phyloP scores from a whole-genome alignment of 208 protist genomes.

The Leishmania gerbilli region DNA sequence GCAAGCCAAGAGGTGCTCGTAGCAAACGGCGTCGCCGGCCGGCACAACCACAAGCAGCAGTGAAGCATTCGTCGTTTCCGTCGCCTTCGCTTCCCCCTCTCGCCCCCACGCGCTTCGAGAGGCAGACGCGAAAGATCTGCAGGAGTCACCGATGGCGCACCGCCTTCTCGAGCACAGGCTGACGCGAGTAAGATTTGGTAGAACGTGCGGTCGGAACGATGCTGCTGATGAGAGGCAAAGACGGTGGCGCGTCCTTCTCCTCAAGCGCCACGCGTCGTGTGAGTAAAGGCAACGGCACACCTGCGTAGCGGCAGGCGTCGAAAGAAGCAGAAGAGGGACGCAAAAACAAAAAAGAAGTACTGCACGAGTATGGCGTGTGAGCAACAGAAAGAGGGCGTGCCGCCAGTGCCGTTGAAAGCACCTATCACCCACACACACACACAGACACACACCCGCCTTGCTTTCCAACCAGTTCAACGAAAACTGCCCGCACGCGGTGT shows the following conservation, averaged over 20 bases:
- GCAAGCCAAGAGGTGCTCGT: neutral
- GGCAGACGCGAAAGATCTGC: neutral
- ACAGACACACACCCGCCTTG: neutral
- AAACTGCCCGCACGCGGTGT: neutral
- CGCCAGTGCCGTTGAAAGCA: too few relatives aligned
- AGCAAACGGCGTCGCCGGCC: constrained; percentile 1
- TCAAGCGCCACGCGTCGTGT: neutral
- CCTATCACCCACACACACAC: neutral
- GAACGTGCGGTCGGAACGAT: neutral
- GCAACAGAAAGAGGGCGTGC: neutral
- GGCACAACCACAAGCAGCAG: constrained; percentile 24
- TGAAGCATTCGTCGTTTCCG: constrained; percentile 9
- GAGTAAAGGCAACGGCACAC: neutral
- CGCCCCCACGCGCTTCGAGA: neutral
- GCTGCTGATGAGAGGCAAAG: neutral
- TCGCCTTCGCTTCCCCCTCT: neutral
- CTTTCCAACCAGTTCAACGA: neutral
- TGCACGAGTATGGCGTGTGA: neutral
- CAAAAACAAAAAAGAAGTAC: neutral
- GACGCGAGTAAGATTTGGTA: neutral
- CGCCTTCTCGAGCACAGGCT: neutral
- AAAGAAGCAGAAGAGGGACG: neutral
- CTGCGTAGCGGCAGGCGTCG: neutral
- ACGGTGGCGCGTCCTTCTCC: neutral
- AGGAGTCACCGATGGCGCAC: neutral